Base-by-base conservation (phyloP, 495 filamentous ascomycete genomes). In the Podospora appendiculata region DNA sequence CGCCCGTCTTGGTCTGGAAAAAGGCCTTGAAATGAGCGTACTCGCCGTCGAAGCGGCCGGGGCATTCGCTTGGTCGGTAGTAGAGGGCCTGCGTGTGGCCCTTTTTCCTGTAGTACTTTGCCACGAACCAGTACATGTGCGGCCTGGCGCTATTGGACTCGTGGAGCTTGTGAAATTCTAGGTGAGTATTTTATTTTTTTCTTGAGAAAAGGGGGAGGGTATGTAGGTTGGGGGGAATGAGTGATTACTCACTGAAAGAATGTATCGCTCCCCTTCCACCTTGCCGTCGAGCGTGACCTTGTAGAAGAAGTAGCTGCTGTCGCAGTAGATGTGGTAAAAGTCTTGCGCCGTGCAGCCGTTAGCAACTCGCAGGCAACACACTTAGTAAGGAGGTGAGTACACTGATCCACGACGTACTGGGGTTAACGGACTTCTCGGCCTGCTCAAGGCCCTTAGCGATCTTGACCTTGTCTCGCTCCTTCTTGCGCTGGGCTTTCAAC, bases 1-100 rank as follows among this genome's bases (percentile, higher is more conserved):
- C 67, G 1, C 78, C 76, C 0, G 80, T 80, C 58, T 82, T 77
- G 3, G 64, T 56, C 11, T 63, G 52, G 66, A 88, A 89, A 57
- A 82, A 81, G 0, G 43, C n/a, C 56, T 70, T 66, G 60, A 87
- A 87, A 0, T 60, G 60, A 0, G 25, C 55, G 32, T 77, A 67
- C 7, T 79, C 79, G 13, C 42, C 38, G 8, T 48, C 16, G 42
- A 73, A 64, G 6, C 32, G 7, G 6, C 65, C 64, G 0, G 58
- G 45, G 4, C 62, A 53, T 2, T 63, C 54, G 11, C 50, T 52
- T 6, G 58, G 57, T 0, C 66, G 60, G 38, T 65, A 56, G 45
- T 60, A 58, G 6, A 57, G 51, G 3, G 64, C 54, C 3, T 51
- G 52, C 32, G 45, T 53, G 51, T 63, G 60, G 38, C 57, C 57